Evolutionary conservation across 805 yeast genomes (phyloP), one percentile per base, ranked within the genome.

Genomic region (Groenewaldozyma salmanticensis): DNA sequence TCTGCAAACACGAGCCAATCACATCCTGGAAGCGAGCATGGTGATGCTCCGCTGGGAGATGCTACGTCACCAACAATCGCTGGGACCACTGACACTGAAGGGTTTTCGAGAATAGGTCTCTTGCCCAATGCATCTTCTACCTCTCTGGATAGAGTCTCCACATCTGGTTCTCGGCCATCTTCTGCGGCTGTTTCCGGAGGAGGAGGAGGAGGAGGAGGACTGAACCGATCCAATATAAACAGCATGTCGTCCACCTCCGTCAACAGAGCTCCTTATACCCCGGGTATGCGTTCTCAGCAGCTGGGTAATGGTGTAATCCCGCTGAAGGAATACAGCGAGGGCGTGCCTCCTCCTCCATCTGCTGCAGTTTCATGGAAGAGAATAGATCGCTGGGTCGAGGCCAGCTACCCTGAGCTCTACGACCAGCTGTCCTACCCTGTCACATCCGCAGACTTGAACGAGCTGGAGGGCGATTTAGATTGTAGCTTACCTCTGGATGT

Each of bases 321-420:
- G 52, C 58, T 61, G 39, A 61, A 41, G 47, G 67, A 46, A 48
- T 61, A 59, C 49, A 43, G 54, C 53, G 81, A 76, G 34, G 94
- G 94, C 37, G 79, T 82, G 20, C 64, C 68, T 11, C 61, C 67
- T 13, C 66, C 71, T n/a, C 66, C 66, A 5, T 77, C 90, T 40
- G 85, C 88, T 47, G 67, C 74, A 1, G 68, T 80, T 29, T 72
- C 96, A 9, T 90, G 97, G 97, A 73, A 82, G 47, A 88, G 88
- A 53, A 77, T 90, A 43, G 90, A 84, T 50, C 67, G 75, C 16
- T 90, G 96, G 96, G 67, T 90, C 16, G 70, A 74, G 27, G 74
- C 75, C 42, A 72, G 85, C 60, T 81, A 79, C 49, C 83, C 92
- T 1, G 98, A 90, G 61, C 66, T 92, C 42, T 73, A 71, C 45